Evolutionary conservation across 2,329 filamentous ascomycete species (phyloP), one percentile per base, ranked within the genome.

Genomic region (Colletotrichum musae): DNA sequence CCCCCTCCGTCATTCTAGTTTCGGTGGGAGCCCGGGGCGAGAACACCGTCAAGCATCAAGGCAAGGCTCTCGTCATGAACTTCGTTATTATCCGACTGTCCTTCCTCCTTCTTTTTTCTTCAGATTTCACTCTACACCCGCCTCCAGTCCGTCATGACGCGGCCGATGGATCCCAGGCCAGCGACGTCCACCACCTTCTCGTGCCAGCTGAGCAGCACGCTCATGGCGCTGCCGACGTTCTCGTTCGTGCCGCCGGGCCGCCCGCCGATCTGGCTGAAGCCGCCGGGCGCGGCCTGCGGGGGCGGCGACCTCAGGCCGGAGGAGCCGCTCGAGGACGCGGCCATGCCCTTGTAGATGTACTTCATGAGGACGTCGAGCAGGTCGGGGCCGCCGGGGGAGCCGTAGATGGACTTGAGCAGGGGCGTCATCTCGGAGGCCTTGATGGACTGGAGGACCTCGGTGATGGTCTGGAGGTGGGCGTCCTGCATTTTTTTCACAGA

Each of bases 121-220:
- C 15, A 15, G n/a, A 43, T 3, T 24, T 51, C 6, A 6, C 9
- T 21, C 12, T 84, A 97, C 75, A 97, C 95, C 75, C 93, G 96
- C 77, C 96, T 91, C 85, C 95, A 93, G 85, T 99, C 96, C 50
- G 94, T 96, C 95, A 99, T 98, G 73, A 94, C 94, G 75, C 96
- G 90, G 72, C 94, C 93, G 82, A 99, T 96, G 80, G 93, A 94
- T 52, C 96, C 96, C 74, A 94, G 86, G 26, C 96, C 96, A 45
- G 94, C 94, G 77, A 98, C 91, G 77, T 99, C 96, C 5, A 98
- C 94, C 71, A 98, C 89, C 88, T 98, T 99, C 86, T 99, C 96
- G 79, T 99, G 96, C 96, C 96, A 99, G 82, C 94, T 98, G 74
- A 99, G 85, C 78, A 99, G 81, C 59, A 99, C 96, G 78, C 96